A percentile compares a stretch with the other conserved stretches of the same genome.
Evolutionary conservation across 306 rosid species (phyloP).

Genomic region (Pueraria montana): DNA sequence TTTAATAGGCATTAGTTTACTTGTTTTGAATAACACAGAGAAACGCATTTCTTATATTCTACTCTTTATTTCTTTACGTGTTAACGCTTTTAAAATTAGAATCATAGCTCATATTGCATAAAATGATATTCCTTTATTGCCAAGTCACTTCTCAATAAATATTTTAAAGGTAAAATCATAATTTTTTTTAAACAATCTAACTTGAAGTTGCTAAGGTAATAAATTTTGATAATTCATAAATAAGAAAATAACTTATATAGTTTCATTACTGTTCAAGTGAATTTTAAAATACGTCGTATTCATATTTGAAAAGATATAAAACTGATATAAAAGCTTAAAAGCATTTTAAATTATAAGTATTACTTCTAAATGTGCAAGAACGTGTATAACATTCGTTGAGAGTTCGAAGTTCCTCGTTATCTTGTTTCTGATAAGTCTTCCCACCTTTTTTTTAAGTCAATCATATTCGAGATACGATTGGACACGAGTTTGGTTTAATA

Average conservation of each 20-base stretch:
- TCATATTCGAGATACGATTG: too few species aligned
- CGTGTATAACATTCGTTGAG: too few species aligned
- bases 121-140: conserved; percentile 13
- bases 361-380: background rate
- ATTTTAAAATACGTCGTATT: background rate
- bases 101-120: conserved; percentile 13
- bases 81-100: conserved; percentile 44
- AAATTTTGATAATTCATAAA: background rate
- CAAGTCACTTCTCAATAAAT: conserved; percentile 24
- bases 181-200: background rate
- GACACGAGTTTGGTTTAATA: too few species aligned
- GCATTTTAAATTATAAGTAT: background rate
- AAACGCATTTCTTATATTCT: too few species aligned
- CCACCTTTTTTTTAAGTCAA: too few species aligned
- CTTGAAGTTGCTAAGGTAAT: background rate
- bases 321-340: background rate
- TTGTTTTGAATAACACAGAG: too few species aligned
- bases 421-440: too few species aligned
- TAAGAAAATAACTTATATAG: background rate
- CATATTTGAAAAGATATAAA: background rate
- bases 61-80: too few species aligned
- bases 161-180: background rate
- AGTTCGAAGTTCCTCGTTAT: too few species aligned
- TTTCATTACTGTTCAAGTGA: background rate
- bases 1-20: too few species aligned